These are phyloP conservation scores for Malassezia furfur DNA, from an alignment of 1,284 basidiomycete genomes.

Conservation along the genomic window DNA sequence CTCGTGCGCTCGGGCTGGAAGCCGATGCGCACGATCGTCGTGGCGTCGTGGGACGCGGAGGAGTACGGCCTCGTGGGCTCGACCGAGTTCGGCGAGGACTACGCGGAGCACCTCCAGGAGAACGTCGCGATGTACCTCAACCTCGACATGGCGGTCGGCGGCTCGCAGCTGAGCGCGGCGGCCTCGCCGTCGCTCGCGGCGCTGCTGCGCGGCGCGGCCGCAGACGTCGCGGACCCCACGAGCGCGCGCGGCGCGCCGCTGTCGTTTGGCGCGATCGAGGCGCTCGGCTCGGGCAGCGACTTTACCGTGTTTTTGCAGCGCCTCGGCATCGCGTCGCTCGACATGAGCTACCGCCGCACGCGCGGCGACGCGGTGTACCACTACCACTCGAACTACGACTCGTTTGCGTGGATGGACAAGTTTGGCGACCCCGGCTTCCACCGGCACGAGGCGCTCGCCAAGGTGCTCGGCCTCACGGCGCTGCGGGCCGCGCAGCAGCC, in stretches of 20 bases:
- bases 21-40: slow-evolving; percentile 73
- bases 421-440: slow-evolving; percentile 69
- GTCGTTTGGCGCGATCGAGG: slow-evolving; percentile 15
- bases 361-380: slow-evolving; percentile 45
- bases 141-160: slow-evolving; percentile 62
- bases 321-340: slow-evolving; percentile 49
- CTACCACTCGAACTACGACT: slow-evolving; percentile 66
- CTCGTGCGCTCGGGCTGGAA: slow-evolving; percentile 71
- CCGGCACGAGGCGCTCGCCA: slow-evolving; percentile 62
- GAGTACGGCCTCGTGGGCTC: slow-evolving; percentile 81
- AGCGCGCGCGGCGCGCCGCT: slow-evolving; percentile 13
- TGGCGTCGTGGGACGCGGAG: slow-evolving; percentile 87
- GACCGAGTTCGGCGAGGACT: slow-evolving; percentile 84
- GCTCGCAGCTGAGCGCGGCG: slow-evolving; percentile 56
- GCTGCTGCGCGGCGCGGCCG: slow-evolving; percentile 61
- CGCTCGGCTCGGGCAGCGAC: slow-evolving; percentile 55
- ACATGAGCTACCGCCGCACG: slow-evolving; percentile 45
- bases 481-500: slow-evolving; percentile 60
- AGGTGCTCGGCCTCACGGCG: slow-evolving; percentile 51
- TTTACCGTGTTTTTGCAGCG: slow-evolving; percentile 64
- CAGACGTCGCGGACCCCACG: slow-evolving; percentile 52
- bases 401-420: slow-evolving; percentile 62
- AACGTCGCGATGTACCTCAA: slow-evolving; percentile 83
- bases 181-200: slow-evolving; percentile 70
- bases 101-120: slow-evolving; percentile 65